Evolutionary conservation across 495 filamentous ascomycete genomes (phyloP).

Genomic region (Aspergillus indologenus): DNA sequence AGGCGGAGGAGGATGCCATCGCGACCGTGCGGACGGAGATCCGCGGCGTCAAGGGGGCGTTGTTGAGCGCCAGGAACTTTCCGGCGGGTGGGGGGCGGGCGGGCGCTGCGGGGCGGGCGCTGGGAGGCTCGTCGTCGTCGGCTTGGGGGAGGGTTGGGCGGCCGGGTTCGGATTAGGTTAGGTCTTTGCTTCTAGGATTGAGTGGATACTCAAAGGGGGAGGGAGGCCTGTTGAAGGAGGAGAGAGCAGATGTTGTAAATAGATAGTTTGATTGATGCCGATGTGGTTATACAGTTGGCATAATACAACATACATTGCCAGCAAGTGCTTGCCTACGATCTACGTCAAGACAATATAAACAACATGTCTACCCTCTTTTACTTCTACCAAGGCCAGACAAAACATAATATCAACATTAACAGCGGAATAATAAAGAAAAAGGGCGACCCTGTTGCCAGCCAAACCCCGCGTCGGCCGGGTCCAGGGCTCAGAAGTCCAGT

Average conservation of each 20-base stretch:
- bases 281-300: no score
- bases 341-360: not conserved
- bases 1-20: constrained; percentile 72
- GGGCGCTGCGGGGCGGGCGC: not conserved
- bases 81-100: constrained; percentile 44
- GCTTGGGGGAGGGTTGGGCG: constrained; percentile 6
- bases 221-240: no score
- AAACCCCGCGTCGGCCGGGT: not conserved
- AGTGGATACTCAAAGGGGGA: not conserved
- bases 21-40: constrained; percentile 78
- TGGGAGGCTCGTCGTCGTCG: constrained; percentile 16
- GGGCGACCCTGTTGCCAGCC: not conserved
- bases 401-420: constrained; percentile 23
- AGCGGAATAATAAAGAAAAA: constrained; percentile 15
- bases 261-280: no score
- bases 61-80: constrained; percentile 75
- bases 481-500: not conserved
- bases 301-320: no score
- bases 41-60: constrained; percentile 84
- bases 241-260: no score
- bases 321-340: no score
- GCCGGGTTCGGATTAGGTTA: not conserved
- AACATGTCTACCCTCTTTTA: not conserved
- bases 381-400: constrained; percentile 4
- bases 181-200: no score